phyloP scores from a whole-genome alignment of 768 basidiomycete genomes.

The Tricholoma furcatifolium region DNA sequence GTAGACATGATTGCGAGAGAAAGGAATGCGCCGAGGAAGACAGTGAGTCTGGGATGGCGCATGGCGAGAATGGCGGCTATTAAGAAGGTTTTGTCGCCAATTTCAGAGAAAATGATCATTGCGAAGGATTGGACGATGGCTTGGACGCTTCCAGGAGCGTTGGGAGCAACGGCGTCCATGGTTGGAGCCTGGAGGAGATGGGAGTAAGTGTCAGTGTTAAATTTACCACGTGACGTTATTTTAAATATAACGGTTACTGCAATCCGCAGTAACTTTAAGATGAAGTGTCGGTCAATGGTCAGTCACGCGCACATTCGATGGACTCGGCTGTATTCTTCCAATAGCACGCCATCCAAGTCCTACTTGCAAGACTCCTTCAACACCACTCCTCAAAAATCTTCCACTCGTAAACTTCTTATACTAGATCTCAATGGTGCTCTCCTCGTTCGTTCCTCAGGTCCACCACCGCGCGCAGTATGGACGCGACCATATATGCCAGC shows the following conservation, averaged over 20 bases:
- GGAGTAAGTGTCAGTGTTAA: background rate
- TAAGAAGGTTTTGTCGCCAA: slow-evolving; percentile 96
- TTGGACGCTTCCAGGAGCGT: slow-evolving; percentile 34
- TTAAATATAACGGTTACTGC: background rate
- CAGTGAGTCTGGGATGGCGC: slow-evolving; percentile 82
- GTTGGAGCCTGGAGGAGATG: background rate
- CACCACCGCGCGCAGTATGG: too few species aligned
- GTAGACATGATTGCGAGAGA: slow-evolving; percentile 93
- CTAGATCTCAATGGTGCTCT: too few species aligned
- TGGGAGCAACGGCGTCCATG: background rate
- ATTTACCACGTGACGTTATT: background rate
- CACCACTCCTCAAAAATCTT: too few species aligned
- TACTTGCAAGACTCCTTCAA: too few species aligned
- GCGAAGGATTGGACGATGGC: slow-evolving; percentile 77
- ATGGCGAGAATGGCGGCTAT: slow-evolving; percentile 84
- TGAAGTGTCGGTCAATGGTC: background rate
- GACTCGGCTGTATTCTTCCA: too few species aligned
- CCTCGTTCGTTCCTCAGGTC: too few species aligned
- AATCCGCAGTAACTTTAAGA: too few species aligned
- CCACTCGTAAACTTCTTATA: too few species aligned
- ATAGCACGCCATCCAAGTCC: too few species aligned
- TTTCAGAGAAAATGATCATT: slow-evolving; percentile 92
- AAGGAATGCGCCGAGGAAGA: slow-evolving; percentile 87
- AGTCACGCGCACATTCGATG: too few species aligned
- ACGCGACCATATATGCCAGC: slow-evolving; percentile 59